Evolutionary conservation across 2,329 filamentous ascomycete species (phyloP).

Genomic region (Xylaria multiplex): DNA sequence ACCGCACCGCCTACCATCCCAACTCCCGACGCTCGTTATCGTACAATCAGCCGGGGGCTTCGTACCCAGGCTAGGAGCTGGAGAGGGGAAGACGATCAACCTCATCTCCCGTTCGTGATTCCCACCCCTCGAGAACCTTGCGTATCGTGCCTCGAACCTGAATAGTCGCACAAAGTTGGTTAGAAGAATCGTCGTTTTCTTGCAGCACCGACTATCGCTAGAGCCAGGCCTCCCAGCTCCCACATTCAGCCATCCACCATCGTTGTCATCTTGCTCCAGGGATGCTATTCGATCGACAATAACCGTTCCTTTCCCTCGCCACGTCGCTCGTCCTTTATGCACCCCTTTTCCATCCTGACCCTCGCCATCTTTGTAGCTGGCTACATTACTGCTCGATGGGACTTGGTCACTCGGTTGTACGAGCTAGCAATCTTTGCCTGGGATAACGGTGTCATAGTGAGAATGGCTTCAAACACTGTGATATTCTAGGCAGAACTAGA

Average conservation of each 20-base stretch:
- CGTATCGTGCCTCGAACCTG: background rate
- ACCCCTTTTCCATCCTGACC: constrained; percentile 96
- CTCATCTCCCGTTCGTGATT: background rate
- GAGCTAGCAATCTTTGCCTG: constrained; percentile 97
- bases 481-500: background rate
- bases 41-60: constrained; percentile 12
- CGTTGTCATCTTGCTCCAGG: constrained; percentile 30
- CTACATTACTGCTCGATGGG: constrained; percentile 99
- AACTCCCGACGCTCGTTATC: constrained; percentile 30
- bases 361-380: constrained; percentile 99
- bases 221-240: constrained; percentile 5
- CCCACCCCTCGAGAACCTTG: background rate
- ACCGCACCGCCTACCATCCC: background rate
- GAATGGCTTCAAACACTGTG: constrained; percentile 44
- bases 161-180: background rate
- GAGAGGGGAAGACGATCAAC: constrained; percentile 14
- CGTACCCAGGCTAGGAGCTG: constrained; percentile 12
- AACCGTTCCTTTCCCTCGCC: constrained; percentile 54
- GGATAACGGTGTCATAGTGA: constrained; percentile 96
- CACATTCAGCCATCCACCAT: constrained; percentile 10
- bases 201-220: background rate
- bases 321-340: constrained; percentile 68
- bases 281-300: constrained; percentile 46
- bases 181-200: background rate
- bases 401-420: constrained; percentile 95